Conservation (phyloP, 225 moss, liverwort and hornwort species). For the Neckera pumila region DNA sequence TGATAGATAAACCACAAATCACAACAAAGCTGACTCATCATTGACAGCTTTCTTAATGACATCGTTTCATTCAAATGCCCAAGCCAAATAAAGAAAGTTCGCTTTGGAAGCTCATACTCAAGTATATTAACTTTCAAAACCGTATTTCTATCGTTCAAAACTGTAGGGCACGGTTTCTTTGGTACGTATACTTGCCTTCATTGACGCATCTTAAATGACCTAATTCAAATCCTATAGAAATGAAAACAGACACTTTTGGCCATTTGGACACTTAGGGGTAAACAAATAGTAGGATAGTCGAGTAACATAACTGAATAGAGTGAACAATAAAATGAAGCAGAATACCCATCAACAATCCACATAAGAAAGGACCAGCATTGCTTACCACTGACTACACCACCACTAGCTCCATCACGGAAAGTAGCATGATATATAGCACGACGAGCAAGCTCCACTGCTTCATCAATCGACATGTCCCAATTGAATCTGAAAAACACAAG, state of each 20-base stretch:
- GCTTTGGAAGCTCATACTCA: not conserved
- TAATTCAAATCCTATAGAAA: too few relatives aligned
- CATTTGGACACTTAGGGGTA: not conserved
- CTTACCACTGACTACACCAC: conserved; percentile 89
- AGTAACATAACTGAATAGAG: not conserved
- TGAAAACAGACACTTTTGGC: not conserved
- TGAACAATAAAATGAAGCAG: not conserved
- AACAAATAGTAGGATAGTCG: not conserved
- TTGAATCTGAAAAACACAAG: conserved; percentile 35
- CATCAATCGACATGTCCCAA: conserved; percentile 76
- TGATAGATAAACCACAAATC: not conserved
- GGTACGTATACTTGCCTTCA: not conserved
- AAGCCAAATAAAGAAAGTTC: not conserved
- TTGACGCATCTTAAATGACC: not conserved
- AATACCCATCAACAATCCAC: not conserved
- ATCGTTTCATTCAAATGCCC: not conserved
- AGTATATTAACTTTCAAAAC: not conserved
- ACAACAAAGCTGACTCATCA: not conserved
- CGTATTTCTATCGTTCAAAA: not conserved
- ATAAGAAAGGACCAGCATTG: not conserved
- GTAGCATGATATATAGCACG: conserved; percentile 89
- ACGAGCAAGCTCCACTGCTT: conserved; percentile 87
- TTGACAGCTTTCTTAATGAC: not conserved
- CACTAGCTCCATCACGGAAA: conserved; percentile 89
- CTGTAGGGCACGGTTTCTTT: not conserved